Evolutionary conservation across 345 rosid genomes (phyloP), one percentile per base, ranked within the genome.

Genomic region (Corchorus olitorius): DNA sequence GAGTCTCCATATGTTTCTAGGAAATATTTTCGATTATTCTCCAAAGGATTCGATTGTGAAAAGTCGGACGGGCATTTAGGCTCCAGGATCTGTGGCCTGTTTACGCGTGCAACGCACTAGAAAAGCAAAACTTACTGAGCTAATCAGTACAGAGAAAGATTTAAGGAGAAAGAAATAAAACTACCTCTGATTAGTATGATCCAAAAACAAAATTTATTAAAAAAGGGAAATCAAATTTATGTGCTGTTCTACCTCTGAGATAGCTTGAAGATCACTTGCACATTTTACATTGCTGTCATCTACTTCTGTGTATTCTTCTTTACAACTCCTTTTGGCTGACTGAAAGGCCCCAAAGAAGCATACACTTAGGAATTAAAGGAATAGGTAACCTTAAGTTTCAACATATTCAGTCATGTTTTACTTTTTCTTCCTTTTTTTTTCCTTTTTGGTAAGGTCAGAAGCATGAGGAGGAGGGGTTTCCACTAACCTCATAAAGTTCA

Each of bases 401-500:
- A 63, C 15, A 34, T 61, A 12, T 27, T 27, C 27, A 27, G 27
- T 27, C 27, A 27, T 27, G 27, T 27, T 27, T 27, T 27, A 1
- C 27, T 27, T 27, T 27, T 27, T 27, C 27, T 27, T 27, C 27
- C 27, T 27, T 27, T 27, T 27, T 27, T 27, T 27, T 27, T 27
- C 27, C 27, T 27, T 27, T 27, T 27, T 27, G 27, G 27, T 27
- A 27, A 27, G 27, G 27, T 39, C 13, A 67, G 55, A 67, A 22
- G 37, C 12, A 67, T 3, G 20, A 19, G 37, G 17, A 49, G 7
- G 16, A 52, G 50, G 45, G 34, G 15, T n/a, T 50, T 69, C 8
- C 9, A 19, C 12, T 48, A 35, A 86, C 93, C 90, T 87, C 77
- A 60, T 86, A 91, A 54, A 88, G 85, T 72, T 87, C 84, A 81